Conservation (phyloP, 805 yeast genomes). For the Nakazawaea ambrosiae region DNA sequence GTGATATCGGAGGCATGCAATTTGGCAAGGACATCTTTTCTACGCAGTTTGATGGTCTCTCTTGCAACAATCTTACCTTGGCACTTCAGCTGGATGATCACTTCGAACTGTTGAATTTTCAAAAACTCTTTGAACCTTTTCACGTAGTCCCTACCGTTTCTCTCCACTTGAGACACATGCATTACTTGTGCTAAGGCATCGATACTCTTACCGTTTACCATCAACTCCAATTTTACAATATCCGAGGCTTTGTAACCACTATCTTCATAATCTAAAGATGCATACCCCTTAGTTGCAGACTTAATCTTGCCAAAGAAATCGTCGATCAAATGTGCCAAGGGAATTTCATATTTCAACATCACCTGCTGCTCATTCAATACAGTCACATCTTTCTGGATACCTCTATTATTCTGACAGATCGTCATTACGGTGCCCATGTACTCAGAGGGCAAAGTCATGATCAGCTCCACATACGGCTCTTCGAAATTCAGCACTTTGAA, state of each 20-base stretch:
- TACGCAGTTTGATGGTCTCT: conserved; percentile 86
- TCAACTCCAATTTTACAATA: conserved; percentile 78
- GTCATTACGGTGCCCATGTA: conserved; percentile 83
- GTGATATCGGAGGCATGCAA: conserved; percentile 91
- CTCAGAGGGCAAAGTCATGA: conserved; percentile 87
- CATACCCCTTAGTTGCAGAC: conserved; percentile 87
- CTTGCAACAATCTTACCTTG: conserved; percentile 77
- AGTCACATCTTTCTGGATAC: conserved; percentile 71
- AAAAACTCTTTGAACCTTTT: conserved; percentile 73
- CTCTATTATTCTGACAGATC: conserved; percentile 79
- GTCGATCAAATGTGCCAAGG: conserved; percentile 85
- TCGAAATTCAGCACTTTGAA: conserved; percentile 41
- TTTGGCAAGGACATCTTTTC: conserved; percentile 92
- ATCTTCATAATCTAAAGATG: conserved; percentile 91
- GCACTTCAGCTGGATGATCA: conserved; percentile 85
- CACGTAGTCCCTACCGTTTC: conserved; percentile 77
- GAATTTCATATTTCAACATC: conserved; percentile 69
- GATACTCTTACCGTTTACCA: conserved; percentile 82
- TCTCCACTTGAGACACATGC: conserved; percentile 72
- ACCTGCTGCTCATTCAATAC: conserved; percentile 79
- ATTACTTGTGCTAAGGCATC: conserved; percentile 91
- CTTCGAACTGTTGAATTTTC: conserved; percentile 82
- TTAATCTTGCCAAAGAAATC: conserved; percentile 93
- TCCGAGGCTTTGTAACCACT: conserved; percentile 78
- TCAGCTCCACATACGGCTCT: conserved; percentile 88